Base-by-base conservation (phyloP, 1,284 basidiomycete genomes). In the Phellopilus nigrolimitatus region DNA sequence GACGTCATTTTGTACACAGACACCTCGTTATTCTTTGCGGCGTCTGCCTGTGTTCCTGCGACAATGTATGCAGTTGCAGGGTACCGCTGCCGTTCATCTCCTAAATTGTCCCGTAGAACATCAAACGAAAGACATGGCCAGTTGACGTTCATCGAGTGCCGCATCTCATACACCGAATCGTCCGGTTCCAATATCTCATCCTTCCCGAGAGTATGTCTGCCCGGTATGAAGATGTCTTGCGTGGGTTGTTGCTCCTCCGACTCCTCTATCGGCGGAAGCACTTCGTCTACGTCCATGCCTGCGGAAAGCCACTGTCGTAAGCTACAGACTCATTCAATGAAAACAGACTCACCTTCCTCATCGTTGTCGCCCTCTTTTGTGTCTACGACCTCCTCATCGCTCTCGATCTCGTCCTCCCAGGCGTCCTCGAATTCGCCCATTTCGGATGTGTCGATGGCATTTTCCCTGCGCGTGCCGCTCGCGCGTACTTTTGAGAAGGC, bases 71-170 rank as follows among this genome's bases (percentile, higher is more conserved):
- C 81, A 5, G 91, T 93, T 46, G 91, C 89, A 25, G 97, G 95
- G 68, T 89, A 95, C 55, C 84, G 82, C 62, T 91, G 83, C 19
- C 97, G 79, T 65, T 94, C 85, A 58, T 92, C 87, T 24, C 95
- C 97, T 8, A 94, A 77, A 62, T 79, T 84, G 68, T 98, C 94
- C 41, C 90, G 78, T 15, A 97, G 74, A 40, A 98, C 73, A 66
- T 99, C 97, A 66, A 99, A 99, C 4, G 94, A 97, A 4, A 99
- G 78, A 71, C 93, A 97, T 0, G 97, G 92, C 95, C 97, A 99
- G 53, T 85, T 84, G 44, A 97, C 90, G 54, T 88, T 83, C 78
- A 98, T 84, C 4, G 84, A 80, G 70, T 99, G 97, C 39, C 97
- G 86, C 82, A 97, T 95, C 57, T 94, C 79, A 72, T 99, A 99